These are phyloP conservation scores for Zygotorulaspora mrakii DNA, from an alignment of 1,139 yeast species.

Conservation along the genomic window DNA sequence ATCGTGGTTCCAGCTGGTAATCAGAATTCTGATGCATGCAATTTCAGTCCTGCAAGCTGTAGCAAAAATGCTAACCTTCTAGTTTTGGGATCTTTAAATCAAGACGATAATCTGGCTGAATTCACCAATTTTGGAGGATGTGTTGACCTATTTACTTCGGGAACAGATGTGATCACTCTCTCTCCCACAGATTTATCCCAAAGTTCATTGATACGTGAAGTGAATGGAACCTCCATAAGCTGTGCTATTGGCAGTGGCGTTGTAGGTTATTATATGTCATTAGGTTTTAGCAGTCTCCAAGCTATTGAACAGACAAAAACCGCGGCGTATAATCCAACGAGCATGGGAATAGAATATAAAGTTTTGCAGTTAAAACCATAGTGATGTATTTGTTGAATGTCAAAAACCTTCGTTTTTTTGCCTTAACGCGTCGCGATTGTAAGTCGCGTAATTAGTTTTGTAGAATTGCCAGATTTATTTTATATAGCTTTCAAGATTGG, in stretches of 20 bases:
- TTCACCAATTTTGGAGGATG: constrained; percentile 66
- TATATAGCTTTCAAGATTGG: too few species aligned
- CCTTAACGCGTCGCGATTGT: too few species aligned
- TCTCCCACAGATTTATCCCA: constrained; percentile 22
- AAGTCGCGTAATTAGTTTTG: too few species aligned
- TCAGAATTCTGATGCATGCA: constrained; percentile 60
- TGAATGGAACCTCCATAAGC: constrained; percentile 69
- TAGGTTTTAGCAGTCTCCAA: constrained; percentile 48
- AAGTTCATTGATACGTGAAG: constrained; percentile 30
- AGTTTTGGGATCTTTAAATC: constrained; percentile 60
- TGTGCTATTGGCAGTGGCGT: constrained; percentile 73
- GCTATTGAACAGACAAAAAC: constrained; percentile 40
- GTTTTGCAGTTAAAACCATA: constrained; percentile 7
- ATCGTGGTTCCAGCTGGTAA: constrained; percentile 68
- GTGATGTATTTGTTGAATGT: too few species aligned
- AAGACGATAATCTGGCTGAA: constrained; percentile 44
- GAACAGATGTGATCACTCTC: constrained; percentile 48
- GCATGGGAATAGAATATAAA: constrained; percentile 13
- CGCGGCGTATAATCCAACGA: background rate
- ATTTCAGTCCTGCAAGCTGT: constrained; percentile 60
- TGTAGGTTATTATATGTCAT: constrained; percentile 59
- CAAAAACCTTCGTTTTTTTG: too few species aligned
- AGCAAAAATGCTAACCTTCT: constrained; percentile 43
- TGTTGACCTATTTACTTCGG: constrained; percentile 64
- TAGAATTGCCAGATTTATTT: too few species aligned